phyloP scores from a whole-genome alignment of 192 early-diverging fungal genomes.

The Physocladia obscura region DNA sequence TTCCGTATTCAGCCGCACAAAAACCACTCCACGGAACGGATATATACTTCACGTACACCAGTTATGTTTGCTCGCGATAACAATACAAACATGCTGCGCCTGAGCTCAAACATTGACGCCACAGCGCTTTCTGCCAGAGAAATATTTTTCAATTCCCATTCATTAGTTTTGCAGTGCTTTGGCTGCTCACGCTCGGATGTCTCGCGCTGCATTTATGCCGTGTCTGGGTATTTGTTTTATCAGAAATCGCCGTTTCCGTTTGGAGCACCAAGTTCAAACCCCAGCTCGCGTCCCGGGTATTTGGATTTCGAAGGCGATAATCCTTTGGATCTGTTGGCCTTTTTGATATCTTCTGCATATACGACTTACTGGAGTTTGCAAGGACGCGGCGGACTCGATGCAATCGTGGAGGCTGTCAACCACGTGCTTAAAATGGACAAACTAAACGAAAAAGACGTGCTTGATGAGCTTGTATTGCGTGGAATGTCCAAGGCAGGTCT shows the following conservation, averaged over 20 bases:
- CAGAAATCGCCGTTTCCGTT: neutral
- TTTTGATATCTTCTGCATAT: neutral
- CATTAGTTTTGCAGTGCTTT: too few relatives aligned
- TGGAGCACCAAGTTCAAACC: neutral
- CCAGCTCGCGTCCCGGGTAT: neutral
- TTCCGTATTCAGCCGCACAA: too few relatives aligned
- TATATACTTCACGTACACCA: too few relatives aligned
- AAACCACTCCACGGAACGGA: too few relatives aligned
- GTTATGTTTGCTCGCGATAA: too few relatives aligned
- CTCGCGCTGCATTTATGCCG: slow-evolving; percentile 10
- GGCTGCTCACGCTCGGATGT: too few relatives aligned
- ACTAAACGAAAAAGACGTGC: neutral
- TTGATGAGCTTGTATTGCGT: slow-evolving; percentile 2
- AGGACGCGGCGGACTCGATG: neutral
- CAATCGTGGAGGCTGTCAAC: neutral
- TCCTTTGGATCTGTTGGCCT: neutral
- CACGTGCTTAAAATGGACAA: neutral
- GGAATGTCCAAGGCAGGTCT: slow-evolving; percentile 13
- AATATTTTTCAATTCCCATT: too few relatives aligned
- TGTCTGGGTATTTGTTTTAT: neutral
- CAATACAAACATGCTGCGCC: too few relatives aligned
- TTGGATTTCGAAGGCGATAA: neutral
- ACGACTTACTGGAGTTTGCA: neutral
- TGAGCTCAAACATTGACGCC: too few relatives aligned
- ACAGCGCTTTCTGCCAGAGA: too few relatives aligned